Evolutionary conservation across 1,139 yeast species (phyloP).

Genomic region (Saccharomyces uvarum): DNA sequence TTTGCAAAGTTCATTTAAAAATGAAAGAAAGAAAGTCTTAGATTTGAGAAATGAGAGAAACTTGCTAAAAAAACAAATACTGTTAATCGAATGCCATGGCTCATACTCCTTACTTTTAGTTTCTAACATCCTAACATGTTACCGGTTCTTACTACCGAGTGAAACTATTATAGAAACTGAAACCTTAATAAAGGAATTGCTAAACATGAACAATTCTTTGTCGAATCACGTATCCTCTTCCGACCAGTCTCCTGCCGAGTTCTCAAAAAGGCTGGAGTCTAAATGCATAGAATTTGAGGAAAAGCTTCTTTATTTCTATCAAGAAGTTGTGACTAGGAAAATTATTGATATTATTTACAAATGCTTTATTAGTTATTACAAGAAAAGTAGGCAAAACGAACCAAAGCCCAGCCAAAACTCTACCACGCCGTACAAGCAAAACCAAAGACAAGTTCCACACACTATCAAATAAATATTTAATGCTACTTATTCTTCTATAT

Average conservation of each 20-base stretch:
- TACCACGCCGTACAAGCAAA: background rate
- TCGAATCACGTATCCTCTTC: conserved; percentile 1
- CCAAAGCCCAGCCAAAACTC: background rate
- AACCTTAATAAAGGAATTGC: background rate
- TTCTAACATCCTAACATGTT: background rate
- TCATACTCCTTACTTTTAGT: background rate
- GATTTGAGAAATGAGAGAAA: background rate
- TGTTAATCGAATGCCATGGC: background rate
- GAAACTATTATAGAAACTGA: background rate
- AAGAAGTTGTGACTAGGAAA: conserved; percentile 16
- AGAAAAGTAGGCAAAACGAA: background rate
- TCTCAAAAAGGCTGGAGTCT: conserved; percentile 3
- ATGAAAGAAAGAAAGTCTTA: background rate
- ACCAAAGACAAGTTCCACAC: background rate
- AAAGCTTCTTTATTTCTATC: conserved; percentile 15
- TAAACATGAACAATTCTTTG: background rate
- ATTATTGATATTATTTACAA: conserved; percentile 12
- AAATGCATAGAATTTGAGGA: conserved; percentile 11
- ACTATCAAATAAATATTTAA: background rate
- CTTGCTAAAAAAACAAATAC: background rate
- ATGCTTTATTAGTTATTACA: background rate
- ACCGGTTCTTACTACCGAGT: background rate
- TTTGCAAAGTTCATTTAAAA: background rate
- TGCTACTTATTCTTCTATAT: background rate
- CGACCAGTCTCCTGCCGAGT: background rate